Evolutionary conservation across 345 rosid species (phyloP), one percentile per base, ranked within the genome.

Genomic region (Murraya paniculata): DNA sequence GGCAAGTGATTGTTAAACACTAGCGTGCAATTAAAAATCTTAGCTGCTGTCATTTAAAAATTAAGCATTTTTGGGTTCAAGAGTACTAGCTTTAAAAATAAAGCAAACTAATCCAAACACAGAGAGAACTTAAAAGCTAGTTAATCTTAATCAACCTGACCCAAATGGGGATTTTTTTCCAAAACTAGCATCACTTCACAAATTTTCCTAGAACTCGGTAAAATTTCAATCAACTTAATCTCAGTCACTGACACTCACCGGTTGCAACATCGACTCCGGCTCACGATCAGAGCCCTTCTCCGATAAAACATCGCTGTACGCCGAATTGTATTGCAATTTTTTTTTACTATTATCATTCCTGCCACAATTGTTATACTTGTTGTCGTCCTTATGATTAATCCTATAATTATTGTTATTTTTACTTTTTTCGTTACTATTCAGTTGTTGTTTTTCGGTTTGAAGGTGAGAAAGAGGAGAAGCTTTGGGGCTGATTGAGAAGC

Each of bases 241-340:
- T 53, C 19, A 39, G 25, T 28, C 33, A 33, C 38, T 62, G 48
- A 73, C 25, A 80, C 91, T 81, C 64, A 86, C 88, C 65, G 72
- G 78, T 48, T 70, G 81, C 71, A 75, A 60, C 24, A 61, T 38
- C 65, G 69, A 45, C 31, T 85, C 85, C 67, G 71, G 64, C 72
- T 84, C 85, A 61, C 69, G 84, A 78, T 86, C 87, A 53, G 87
- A 84, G 31, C 82, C 88, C 30, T 86, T 90, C 79, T 83, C 86
- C 14, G 86, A 75, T 19, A 48, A 77, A 6, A 73, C 81, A 71
- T 83, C 81, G 57, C 39, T 74, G 61, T 78, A 77, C 6, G 87
- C 79, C 5, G 87, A 85, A 73, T 73, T 72, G 62, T 3, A 27
- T 39, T 70, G 66, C 71, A 22, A 53, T 39, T 33, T 72, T 48